Percentiles rank a stretch among this genome's conserved stretches.
phyloP scores from a whole-genome alignment of 2,329 filamentous ascomycete species.

The Triangularia setosa region DNA sequence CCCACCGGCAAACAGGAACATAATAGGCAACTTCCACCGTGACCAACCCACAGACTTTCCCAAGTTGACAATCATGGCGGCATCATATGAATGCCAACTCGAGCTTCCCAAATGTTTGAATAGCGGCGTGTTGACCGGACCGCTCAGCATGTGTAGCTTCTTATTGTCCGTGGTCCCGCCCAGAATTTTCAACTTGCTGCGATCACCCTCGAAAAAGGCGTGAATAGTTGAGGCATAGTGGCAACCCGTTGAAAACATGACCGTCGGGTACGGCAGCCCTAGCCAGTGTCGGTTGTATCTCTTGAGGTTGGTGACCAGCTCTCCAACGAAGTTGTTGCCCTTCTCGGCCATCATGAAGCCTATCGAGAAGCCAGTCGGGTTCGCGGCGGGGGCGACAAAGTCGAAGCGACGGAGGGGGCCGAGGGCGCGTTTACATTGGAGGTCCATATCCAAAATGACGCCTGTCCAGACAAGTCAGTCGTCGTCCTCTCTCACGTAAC shows the following conservation, averaged over 20 bases:
- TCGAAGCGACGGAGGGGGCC: constrained; percentile 38
- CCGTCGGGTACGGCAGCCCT: constrained; percentile 37
- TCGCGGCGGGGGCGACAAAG: constrained; percentile 39
- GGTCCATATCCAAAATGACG: constrained; percentile 33
- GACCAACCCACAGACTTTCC: constrained; percentile 12
- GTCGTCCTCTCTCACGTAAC: neutral
- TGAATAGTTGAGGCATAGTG: constrained; percentile 42
- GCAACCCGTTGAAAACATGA: constrained; percentile 43
- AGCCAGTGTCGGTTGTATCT: constrained; percentile 38
- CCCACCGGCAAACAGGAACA: constrained; percentile 1
- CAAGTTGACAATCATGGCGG: constrained; percentile 27
- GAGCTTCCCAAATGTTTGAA: constrained; percentile 41
- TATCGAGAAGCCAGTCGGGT: constrained; percentile 39
- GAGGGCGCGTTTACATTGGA: constrained; percentile 37
- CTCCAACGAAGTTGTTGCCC: constrained; percentile 33
- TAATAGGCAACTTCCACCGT: constrained; percentile 8
- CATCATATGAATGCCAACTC: constrained; percentile 41
- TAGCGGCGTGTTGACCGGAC: constrained; percentile 36
- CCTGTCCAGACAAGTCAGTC: constrained; percentile 11
- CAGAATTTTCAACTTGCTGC: constrained; percentile 35
- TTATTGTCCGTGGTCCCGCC: constrained; percentile 29
- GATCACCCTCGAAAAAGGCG: constrained; percentile 30
- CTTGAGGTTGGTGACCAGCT: constrained; percentile 33
- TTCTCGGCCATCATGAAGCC: constrained; percentile 40
- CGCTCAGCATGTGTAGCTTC: constrained; percentile 37